Conservation (phyloP, 768 basidiomycete genomes). For the Tricholomella constricta region DNA sequence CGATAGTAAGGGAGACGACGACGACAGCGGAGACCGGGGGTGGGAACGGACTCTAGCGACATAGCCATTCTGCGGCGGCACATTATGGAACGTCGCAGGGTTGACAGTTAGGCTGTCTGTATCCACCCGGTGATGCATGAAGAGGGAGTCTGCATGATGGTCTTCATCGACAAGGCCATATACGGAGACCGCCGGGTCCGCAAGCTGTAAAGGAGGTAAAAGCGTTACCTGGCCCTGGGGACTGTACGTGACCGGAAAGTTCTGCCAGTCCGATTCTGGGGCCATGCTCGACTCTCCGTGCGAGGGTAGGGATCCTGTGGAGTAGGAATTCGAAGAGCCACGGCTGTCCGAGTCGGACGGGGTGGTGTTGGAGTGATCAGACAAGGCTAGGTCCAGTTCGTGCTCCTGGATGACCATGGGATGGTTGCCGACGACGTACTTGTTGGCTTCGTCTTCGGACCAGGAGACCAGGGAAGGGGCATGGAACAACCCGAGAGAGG, state of each 20-base stretch:
- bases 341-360: constrained; percentile 16
- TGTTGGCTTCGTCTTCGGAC: constrained; percentile 9
- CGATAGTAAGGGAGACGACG: constrained; percentile 2
- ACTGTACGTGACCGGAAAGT: constrained; percentile 7
- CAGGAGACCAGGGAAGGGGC: constrained; percentile 7
- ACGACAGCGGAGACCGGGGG: constrained; percentile 3
- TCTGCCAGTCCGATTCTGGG: constrained; percentile 12
- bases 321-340: constrained; percentile 16
- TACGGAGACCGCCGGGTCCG: neutral
- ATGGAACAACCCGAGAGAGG: neutral
- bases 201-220: constrained; percentile 6
- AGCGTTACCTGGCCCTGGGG: constrained; percentile 8
- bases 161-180: constrained; percentile 7
- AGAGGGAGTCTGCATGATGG: constrained; percentile 3
- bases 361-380: constrained; percentile 18
- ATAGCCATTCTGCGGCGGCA: neutral
- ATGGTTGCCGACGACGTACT: constrained; percentile 13
- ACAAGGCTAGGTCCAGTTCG: constrained; percentile 17
- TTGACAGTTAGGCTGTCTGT: constrained; percentile 9
- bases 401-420: constrained; percentile 13
- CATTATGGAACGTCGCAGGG: constrained; percentile 9
- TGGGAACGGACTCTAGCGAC: constrained; percentile 2
- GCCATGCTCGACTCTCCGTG: constrained; percentile 3
- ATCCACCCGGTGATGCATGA: constrained; percentile 1
- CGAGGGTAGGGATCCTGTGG: constrained; percentile 9